phyloP scores from a whole-genome alignment of 441 rosid species.

The Brassica balearica region DNA sequence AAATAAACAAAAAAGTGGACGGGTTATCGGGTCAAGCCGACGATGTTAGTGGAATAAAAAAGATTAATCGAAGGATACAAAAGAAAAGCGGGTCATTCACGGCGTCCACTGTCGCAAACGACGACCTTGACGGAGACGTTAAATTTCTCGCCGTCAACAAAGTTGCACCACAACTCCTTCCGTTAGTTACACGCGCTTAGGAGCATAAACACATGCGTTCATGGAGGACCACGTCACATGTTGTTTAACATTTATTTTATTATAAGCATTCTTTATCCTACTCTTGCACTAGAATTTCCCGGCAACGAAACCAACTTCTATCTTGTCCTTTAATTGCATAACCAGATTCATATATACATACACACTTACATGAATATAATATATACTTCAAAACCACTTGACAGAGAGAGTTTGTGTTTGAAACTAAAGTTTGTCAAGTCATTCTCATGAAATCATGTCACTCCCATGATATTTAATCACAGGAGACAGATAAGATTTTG shows the following conservation, averaged over 20 bases:
- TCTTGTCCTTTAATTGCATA: constrained; percentile 47
- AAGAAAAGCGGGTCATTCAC: constrained; percentile 36
- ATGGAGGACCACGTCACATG: constrained; percentile 37
- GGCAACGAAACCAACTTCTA: constrained; percentile 42
- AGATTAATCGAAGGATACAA: constrained; percentile 10
- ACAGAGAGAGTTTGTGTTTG: constrained; percentile 10
- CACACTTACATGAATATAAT: neutral
- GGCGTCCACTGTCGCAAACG: constrained; percentile 43
- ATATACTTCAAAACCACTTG: constrained; percentile 24
- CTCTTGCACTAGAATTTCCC: constrained; percentile 44
- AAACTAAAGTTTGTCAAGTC: constrained; percentile 10
- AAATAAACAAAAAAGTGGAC: neutral
- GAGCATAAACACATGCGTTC: constrained; percentile 23
- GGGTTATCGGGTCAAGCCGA: constrained; percentile 15
- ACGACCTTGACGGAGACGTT: constrained; percentile 42
- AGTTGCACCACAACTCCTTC: constrained; percentile 2
- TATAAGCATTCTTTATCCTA: neutral
- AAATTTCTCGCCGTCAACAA: constrained; percentile 27
- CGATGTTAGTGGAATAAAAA: constrained; percentile 12
- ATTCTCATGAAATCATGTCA: constrained; percentile 17
- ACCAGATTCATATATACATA: constrained; percentile 37
- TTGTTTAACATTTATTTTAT: neutral
- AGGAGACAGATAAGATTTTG: constrained; percentile 13
- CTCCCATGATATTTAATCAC: constrained; percentile 22
- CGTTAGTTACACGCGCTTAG: constrained; percentile 22